Evolutionary conservation across 129 eudicot genomes (phyloP).

Genomic region (Pittosporum tobira): DNA sequence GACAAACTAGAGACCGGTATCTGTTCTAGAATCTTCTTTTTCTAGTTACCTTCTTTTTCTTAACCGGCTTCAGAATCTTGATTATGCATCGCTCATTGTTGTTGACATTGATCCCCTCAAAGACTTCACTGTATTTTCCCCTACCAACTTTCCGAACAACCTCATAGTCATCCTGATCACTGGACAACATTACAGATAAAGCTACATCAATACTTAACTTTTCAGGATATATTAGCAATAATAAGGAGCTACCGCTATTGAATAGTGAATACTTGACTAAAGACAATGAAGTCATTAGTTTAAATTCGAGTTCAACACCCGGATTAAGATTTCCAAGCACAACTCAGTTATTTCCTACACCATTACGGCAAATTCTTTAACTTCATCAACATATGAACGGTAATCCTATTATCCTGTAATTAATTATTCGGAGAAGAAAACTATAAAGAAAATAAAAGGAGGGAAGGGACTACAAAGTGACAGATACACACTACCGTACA

Average conservation of each 20-base stretch:
- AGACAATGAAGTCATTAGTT: neutral
- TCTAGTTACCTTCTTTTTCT: conserved; percentile 96
- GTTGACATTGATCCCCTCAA: conserved; percentile 89
- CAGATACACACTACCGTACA: neutral
- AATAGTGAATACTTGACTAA: neutral
- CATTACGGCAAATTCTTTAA: neutral
- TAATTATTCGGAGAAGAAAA: neutral
- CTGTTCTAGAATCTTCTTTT: conserved; percentile 49
- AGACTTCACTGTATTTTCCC: conserved; percentile 98
- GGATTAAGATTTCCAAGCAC: neutral
- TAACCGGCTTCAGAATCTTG: conserved; percentile 95
- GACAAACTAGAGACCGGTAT: too few species aligned
- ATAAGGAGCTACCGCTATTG: neutral
- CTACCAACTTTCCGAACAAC: conserved; percentile 98
- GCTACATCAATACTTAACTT: neutral
- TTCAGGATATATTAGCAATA: too few species aligned
- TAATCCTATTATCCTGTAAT: neutral
- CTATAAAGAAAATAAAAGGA: neutral
- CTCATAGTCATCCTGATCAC: conserved; percentile 98
- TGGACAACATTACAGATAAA: conserved; percentile 21
- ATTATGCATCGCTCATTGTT: conserved; percentile 78
- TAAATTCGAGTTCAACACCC: neutral
- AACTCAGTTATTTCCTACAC: neutral
- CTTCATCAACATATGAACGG: neutral
- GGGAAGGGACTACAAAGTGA: neutral